A percentile compares a stretch with the other conserved stretches of the same genome.
Conservation (phyloP, 2,329 filamentous ascomycete species). For the Domatiomyces globalis region DNA sequence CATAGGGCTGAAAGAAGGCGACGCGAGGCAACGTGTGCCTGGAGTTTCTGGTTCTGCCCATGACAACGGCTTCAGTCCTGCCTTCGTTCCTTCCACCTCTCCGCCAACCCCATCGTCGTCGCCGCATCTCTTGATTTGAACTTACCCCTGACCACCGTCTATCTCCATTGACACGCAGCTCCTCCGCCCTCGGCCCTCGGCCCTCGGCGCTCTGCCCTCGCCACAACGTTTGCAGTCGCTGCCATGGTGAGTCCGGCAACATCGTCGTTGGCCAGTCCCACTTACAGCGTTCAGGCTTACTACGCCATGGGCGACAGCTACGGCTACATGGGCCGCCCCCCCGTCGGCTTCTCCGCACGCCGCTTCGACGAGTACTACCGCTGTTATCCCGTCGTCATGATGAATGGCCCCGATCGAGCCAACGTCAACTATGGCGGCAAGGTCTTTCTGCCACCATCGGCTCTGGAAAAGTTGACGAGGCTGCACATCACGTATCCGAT, state of each 20-base stretch:
- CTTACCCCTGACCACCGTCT: no score
- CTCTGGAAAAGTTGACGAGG: constrained; percentile 89
- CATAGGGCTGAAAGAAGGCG: background rate
- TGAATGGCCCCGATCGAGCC: constrained; percentile 74
- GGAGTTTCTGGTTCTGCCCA: background rate
- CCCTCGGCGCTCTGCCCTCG: background rate
- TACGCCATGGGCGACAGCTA: background rate
- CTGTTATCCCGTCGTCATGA: constrained; percentile 91
- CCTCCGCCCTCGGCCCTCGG: background rate
- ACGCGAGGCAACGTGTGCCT: background rate
- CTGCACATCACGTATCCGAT: constrained; percentile 95
- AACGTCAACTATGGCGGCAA: constrained; percentile 94
- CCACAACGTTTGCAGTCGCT: background rate
- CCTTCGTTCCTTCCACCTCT: no score
- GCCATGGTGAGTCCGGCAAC: background rate
- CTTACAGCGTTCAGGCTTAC: background rate
- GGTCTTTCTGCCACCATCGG: constrained; percentile 91
- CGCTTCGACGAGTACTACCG: constrained; percentile 98
- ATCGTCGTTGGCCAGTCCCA: background rate
- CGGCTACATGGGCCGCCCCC: constrained; percentile 16
- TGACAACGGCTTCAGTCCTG: no score
- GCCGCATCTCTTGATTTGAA: no score
- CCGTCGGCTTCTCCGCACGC: constrained; percentile 39
- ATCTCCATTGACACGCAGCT: background rate
- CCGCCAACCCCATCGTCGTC: no score